A percentile compares a stretch with the other conserved stretches of the same genome.
Evolutionary conservation across 1,139 yeast species (phyloP).

Genomic region (Waltiozyma sp.): DNA sequence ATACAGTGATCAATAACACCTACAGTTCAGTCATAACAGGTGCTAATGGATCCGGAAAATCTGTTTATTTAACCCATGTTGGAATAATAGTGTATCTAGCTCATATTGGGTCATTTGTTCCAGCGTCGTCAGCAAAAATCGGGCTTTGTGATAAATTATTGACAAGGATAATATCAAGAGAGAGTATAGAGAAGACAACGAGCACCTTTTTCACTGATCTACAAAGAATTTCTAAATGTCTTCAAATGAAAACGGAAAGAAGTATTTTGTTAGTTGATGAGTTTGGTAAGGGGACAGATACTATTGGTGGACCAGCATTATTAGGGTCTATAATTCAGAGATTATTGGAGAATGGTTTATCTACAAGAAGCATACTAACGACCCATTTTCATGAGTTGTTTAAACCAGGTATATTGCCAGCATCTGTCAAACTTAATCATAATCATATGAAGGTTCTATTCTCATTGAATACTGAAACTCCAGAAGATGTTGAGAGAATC

Average conservation of each 20-base stretch:
- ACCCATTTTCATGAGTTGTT: conserved; percentile 36
- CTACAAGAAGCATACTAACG: conserved; percentile 28
- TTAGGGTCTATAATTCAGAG: conserved; percentile 28
- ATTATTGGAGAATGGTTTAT: conserved; percentile 10
- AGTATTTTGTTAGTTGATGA: conserved; percentile 37
- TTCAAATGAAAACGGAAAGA: conserved; percentile 24
- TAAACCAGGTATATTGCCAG: conserved; percentile 14
- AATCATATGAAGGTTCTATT: conserved; percentile 22
- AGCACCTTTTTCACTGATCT: conserved; percentile 38
- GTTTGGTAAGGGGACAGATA: conserved; percentile 41
- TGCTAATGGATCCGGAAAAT: conserved; percentile 42
- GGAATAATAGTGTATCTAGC: conserved; percentile 34
- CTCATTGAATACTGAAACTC: not conserved
- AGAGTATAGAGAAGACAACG: conserved; percentile 29
- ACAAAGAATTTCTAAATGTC: conserved; percentile 31
- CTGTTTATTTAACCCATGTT: conserved; percentile 32
- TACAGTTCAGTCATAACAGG: conserved; percentile 31
- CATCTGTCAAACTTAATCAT: conserved; percentile 13
- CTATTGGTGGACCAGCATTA: conserved; percentile 33
- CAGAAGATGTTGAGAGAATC: conserved; percentile 8
- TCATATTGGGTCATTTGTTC: conserved; percentile 39
- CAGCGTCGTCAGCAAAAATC: conserved; percentile 31
- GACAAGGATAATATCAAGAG: conserved; percentile 32
- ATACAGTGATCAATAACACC: conserved; percentile 20
- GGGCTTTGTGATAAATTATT: conserved; percentile 34